phyloP scores from a whole-genome alignment of 2,329 filamentous ascomycete species.

The Fusarium incarnatum region DNA sequence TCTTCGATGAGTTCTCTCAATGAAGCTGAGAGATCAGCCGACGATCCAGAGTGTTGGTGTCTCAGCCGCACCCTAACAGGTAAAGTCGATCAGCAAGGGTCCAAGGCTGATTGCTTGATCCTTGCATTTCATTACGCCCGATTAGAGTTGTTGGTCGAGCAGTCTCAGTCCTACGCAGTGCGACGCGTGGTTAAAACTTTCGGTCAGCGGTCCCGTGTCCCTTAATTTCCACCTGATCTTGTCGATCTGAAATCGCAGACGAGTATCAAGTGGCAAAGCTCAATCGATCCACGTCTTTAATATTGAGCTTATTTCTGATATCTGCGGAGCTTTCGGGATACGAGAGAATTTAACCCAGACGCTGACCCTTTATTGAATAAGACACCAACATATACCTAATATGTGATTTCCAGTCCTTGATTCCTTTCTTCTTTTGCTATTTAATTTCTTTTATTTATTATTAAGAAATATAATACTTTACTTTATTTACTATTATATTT shows the following conservation, averaged over 20 bases:
- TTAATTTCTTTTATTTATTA: too few relatives aligned
- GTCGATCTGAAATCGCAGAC: not conserved
- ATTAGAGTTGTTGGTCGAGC: not conserved
- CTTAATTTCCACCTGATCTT: not conserved
- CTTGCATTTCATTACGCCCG: constrained; percentile 1
- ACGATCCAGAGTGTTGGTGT: not conserved
- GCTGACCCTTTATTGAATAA: too few relatives aligned
- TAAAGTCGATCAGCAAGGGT: constrained; percentile 1
- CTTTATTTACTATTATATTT: too few relatives aligned
- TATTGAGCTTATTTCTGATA: too few relatives aligned
- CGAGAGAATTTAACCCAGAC: too few relatives aligned
- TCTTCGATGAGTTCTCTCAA: too few relatives aligned
- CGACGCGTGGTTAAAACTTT: rapidly evolving
- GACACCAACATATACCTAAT: too few relatives aligned
- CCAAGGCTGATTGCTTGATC: not conserved
- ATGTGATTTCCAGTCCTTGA: too few relatives aligned
- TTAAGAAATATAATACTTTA: too few relatives aligned
- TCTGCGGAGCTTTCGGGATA: too few relatives aligned
- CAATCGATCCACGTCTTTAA: not conserved
- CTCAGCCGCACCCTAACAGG: constrained; percentile 23
- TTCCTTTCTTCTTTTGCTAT: too few relatives aligned
- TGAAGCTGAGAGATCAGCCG: not conserved
- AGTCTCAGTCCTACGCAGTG: not conserved
- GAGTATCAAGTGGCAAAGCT: not conserved
- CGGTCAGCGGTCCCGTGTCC: too few relatives aligned